Base-by-base conservation (phyloP, 257 asterid species). In the Solanum arcanum region DNA sequence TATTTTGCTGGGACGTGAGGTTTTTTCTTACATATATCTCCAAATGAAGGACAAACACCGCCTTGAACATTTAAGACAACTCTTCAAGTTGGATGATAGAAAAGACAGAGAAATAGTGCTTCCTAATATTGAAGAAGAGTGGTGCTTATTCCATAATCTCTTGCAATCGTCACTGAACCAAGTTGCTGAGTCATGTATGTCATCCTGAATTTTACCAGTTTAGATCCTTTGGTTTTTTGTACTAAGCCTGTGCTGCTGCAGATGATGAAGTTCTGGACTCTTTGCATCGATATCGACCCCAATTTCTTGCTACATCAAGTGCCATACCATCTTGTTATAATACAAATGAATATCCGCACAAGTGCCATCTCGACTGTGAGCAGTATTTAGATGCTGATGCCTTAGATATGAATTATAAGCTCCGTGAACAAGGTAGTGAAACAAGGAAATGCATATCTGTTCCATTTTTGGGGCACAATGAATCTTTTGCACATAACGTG, bases 131-230 rank as follows among this genome's bases (percentile, higher is more conserved):
- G 98, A 94, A 94, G 99, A 93, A 88, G 98, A 94, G 88, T 97
- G 99, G 99, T 95, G 99, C 92, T 93, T 94, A 69, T 84, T 85
- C 83, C 99, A 97, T 90, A 89, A 93, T 89, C 99, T 97, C 90
- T 92, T 95, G 91, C 95, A 60, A 80, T 88, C 99, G 86, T 94
- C 99, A 46, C 95, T 97, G 86, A 90, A 91, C 87, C 98, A 92
- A 92, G 94, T 94, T 87, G 89, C 92, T 60, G 98, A 93, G 86
- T 86, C 96, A 88, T 97, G 99, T 97, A 95, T 44, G 94, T 75
- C 85, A 49, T 31, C 69, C 83, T 78, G 62, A 59, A 49, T 85
- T 15, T 86, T 68, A 74, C 21, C 12, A 73, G 68, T 83, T 25
- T 76, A 69, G 85, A 59, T 44, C 25, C 76, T 21, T 62, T 52